These are phyloP conservation scores for Inga laurina DNA, from an alignment of 306 rosid species.

Conservation along the genomic window DNA sequence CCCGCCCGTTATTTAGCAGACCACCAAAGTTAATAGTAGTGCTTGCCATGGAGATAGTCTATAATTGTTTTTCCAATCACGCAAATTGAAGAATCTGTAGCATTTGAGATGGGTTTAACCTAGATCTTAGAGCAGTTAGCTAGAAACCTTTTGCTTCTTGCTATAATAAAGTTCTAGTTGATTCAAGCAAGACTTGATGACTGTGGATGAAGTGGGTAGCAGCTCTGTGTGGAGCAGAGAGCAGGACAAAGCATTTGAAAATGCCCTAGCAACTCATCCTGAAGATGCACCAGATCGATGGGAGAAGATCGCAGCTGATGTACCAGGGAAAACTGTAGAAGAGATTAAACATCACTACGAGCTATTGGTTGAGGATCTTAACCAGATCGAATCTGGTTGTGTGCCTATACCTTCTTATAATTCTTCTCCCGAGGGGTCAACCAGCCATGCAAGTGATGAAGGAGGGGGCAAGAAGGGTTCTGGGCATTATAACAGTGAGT, in stretches of 20 bases:
- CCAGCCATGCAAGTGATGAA: conserved; percentile 78
- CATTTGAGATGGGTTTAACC: conserved; percentile 39
- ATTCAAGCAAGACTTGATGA: conserved; percentile 51
- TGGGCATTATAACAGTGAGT: conserved; percentile 53
- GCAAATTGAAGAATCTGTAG: conserved; percentile 18
- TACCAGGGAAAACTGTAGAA: conserved; percentile 75
- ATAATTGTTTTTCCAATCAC: conserved; percentile 45
- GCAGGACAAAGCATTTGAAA: conserved; percentile 92
- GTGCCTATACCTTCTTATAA: conserved; percentile 83
- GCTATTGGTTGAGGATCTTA: conserved; percentile 77
- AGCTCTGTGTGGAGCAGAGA: conserved; percentile 86
- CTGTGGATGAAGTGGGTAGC: conserved; percentile 66
- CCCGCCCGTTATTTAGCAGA: conserved; percentile 37
- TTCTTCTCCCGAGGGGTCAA: conserved; percentile 76
- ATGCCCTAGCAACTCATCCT: conserved; percentile 73
- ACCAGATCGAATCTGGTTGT: conserved; percentile 83
- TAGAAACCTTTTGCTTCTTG: conserved; percentile 33
- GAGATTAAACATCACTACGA: conserved; percentile 83
- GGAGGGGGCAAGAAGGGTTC: conserved; percentile 69
- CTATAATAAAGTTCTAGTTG: conserved; percentile 37
- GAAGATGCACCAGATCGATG: conserved; percentile 80
- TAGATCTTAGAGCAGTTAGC: conserved; percentile 38
- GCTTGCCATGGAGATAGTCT: conserved; percentile 28
- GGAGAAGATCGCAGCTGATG: conserved; percentile 86
- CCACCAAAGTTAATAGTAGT: conserved; percentile 20